Conservation (phyloP, 306 rosid species). For the Vicia faba region DNA sequence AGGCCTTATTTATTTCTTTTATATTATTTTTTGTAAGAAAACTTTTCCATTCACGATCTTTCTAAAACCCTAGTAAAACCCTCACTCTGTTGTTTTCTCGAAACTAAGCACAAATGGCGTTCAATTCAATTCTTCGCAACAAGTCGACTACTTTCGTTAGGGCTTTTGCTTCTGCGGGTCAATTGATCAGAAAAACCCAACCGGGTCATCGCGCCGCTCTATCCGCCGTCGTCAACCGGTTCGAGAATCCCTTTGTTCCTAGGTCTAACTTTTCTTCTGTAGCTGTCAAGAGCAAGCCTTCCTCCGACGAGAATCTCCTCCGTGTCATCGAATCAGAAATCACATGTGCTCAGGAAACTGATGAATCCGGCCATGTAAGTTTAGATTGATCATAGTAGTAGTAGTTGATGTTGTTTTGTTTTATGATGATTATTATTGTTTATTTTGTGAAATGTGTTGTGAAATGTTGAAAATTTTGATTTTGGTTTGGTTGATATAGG, state of each 20-base stretch:
- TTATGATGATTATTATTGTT: not conserved
- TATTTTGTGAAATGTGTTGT: not conserved
- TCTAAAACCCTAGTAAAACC: slow-evolving; percentile 47
- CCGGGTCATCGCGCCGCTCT: slow-evolving; percentile 39
- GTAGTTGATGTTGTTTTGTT: not conserved
- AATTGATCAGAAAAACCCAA: slow-evolving; percentile 43
- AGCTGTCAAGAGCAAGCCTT: slow-evolving; percentile 43
- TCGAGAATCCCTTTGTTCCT: slow-evolving; percentile 31
- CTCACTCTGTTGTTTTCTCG: slow-evolving; percentile 1
- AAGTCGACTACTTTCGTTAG: slow-evolving; percentile 57
- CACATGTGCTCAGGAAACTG: slow-evolving; percentile 59
- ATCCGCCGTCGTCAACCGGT: slow-evolving; percentile 43
- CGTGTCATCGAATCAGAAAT: slow-evolving; percentile 73
- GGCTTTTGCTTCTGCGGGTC: slow-evolving; percentile 52
- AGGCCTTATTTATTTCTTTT: too few species aligned
- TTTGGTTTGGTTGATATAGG: slow-evolving; percentile 53
- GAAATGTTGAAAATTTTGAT: slow-evolving; percentile 1
- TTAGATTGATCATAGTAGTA: not conserved
- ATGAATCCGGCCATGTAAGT: slow-evolving; percentile 57
- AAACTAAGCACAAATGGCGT: slow-evolving; percentile 55
- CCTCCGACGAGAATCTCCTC: slow-evolving; percentile 59
- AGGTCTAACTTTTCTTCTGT: slow-evolving; percentile 53
- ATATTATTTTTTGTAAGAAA: not conserved
- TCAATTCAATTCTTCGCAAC: slow-evolving; percentile 64
- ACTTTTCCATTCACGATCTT: not conserved